Conservation (phyloP, 2,329 filamentous ascomycete genomes). For the Alternaria gaisen region DNA sequence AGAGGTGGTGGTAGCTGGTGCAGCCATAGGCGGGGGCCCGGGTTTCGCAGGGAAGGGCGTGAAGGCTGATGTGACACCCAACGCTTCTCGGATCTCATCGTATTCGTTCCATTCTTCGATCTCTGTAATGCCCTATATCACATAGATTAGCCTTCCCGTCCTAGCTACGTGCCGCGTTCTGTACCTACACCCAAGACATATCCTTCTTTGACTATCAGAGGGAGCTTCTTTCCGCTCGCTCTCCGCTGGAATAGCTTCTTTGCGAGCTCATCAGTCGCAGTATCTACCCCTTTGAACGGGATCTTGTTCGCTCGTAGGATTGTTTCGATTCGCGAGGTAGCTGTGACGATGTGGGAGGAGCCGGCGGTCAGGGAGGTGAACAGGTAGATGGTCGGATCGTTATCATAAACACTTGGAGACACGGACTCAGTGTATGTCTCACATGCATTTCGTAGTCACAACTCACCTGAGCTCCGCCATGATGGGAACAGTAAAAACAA, state of each 20-base stretch:
- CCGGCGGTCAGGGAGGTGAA: conserved; percentile 96
- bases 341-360: conserved; percentile 94
- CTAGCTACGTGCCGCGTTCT: background rate
- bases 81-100: conserved; percentile 88
- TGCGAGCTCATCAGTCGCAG: conserved; percentile 88
- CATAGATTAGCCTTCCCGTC: conserved; percentile 6
- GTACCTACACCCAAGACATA: conserved; percentile 81
- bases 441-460: background rate
- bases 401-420: conserved; percentile 10
- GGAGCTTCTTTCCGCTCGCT: conserved; percentile 86
- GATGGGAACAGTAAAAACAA: background rate
- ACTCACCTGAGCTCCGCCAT: conserved; percentile 50
- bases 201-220: conserved; percentile 87
- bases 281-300: conserved; percentile 90
- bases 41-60: conserved; percentile 47
- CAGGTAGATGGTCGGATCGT: conserved; percentile 75
- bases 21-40: conserved; percentile 13
- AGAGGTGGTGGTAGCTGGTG: conserved; percentile 5
- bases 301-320: conserved; percentile 95
- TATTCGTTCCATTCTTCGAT: conserved; percentile 99
- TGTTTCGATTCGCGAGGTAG: conserved; percentile 92
- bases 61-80: conserved; percentile 58
- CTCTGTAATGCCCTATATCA: conserved; percentile 81
- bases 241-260: conserved; percentile 88
- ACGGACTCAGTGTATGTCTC: background rate